Conservation (phyloP, 305 asterid genomes). For the Solanum hybrid region DNA sequence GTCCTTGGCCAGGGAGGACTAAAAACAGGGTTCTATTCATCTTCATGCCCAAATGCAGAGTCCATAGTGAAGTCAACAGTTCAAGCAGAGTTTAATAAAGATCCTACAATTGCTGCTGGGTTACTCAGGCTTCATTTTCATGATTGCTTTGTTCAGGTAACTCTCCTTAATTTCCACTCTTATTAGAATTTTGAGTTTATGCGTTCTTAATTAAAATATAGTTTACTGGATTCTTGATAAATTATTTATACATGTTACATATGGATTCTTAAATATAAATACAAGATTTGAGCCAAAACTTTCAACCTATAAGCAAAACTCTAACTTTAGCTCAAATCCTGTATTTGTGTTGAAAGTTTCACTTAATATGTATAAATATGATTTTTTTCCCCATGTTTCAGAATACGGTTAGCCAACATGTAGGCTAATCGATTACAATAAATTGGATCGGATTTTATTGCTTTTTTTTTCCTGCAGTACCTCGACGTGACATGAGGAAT, state of each 20-base stretch:
- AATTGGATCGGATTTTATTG: no score
- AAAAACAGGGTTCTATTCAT: conserved; percentile 44
- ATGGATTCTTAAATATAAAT: not conserved
- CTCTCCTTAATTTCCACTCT: not conserved
- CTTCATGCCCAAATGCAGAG: conserved; percentile 56
- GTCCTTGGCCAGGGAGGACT: conserved; percentile 30
- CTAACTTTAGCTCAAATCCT: not conserved
- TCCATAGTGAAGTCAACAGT: conserved; percentile 57
- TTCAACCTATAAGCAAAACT: not conserved
- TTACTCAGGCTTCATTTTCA: conserved; percentile 76
- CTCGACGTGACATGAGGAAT: no score
- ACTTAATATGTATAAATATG: no score
- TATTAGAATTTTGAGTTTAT: not conserved
- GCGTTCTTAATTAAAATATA: not conserved
- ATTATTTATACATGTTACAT: not conserved
- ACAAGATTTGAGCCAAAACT: not conserved
- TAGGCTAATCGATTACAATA: no score
- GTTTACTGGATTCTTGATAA: not conserved
- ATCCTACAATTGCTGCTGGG: conserved; percentile 52
- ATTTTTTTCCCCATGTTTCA: no score
- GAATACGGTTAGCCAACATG: no score
- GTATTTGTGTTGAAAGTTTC: not conserved
- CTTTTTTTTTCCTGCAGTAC: no score
- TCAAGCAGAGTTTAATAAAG: conserved; percentile 27
- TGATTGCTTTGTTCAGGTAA: conserved; percentile 68